Conservation (phyloP, 2,329 filamentous ascomycete species). For the Diplodia seriata region DNA sequence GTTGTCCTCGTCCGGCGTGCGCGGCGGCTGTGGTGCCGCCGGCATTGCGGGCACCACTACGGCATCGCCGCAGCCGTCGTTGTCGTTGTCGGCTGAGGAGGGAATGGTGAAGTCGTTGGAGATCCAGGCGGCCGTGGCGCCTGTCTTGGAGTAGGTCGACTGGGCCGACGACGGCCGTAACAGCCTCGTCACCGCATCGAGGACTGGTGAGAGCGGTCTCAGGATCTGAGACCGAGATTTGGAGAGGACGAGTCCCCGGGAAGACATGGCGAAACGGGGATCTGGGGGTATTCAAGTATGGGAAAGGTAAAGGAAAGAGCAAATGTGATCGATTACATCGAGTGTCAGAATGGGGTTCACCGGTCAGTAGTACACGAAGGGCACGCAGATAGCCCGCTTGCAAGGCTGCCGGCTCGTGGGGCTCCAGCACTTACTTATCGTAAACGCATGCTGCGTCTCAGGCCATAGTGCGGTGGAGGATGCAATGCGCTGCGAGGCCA, state of each 20-base stretch:
- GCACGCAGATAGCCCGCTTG: constrained; percentile 18
- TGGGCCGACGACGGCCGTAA: constrained; percentile 28
- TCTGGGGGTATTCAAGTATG: background rate
- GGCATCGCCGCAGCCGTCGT: constrained; percentile 38
- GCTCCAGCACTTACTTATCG: constrained; percentile 33
- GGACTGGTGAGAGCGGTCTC: constrained; percentile 25
- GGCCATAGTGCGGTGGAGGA: constrained; percentile 15
- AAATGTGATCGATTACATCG: constrained; percentile 31
- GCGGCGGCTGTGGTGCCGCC: constrained; percentile 34
- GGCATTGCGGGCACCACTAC: constrained; percentile 34
- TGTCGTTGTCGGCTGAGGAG: constrained; percentile 34
- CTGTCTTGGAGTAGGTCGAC: constrained; percentile 24
- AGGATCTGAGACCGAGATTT: constrained; percentile 44
- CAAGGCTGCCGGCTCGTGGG: constrained; percentile 22
- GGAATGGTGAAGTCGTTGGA: constrained; percentile 25
- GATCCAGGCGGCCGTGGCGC: constrained; percentile 23
- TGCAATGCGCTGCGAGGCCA: constrained; percentile 27
- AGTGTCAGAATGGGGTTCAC: constrained; percentile 12
- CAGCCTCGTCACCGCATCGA: constrained; percentile 27
- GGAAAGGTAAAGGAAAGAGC: constrained; percentile 2
- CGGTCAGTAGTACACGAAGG: constrained; percentile 24
- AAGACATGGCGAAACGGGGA: constrained; percentile 13
- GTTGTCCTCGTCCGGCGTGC: constrained; percentile 23
- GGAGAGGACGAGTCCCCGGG: constrained; percentile 35
- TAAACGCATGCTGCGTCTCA: constrained; percentile 31